Evolutionary conservation across 176 grass and related monocot genomes (phyloP).

Genomic region (Aegilops umbellulata): DNA sequence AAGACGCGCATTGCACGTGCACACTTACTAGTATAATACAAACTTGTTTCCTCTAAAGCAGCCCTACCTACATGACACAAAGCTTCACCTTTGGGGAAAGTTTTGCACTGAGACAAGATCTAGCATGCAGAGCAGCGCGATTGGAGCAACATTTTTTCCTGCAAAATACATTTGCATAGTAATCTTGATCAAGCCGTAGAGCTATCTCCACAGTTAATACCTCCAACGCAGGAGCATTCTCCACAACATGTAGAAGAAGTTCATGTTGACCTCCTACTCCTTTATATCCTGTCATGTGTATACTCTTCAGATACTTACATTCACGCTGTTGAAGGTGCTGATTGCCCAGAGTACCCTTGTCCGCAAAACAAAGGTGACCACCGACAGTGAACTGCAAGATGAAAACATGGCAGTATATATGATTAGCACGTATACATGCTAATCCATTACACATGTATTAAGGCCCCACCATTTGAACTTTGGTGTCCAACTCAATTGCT

Average conservation of each 20-base stretch:
- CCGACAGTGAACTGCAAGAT: neutral
- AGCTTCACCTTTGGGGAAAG: neutral
- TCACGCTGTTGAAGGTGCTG: neutral
- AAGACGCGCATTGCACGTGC: too few relatives aligned
- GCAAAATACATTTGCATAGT: neutral
- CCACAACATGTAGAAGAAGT: neutral
- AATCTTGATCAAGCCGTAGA: neutral
- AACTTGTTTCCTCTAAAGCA: neutral
- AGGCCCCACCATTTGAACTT: neutral
- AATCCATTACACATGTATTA: too few relatives aligned
- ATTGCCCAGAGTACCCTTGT: neutral
- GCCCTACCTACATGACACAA: neutral
- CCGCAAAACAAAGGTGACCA: neutral
- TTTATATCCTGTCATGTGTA: neutral
- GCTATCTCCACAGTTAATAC: neutral
- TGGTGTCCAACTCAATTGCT: neutral
- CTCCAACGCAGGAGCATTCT: neutral
- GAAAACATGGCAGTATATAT: neutral
- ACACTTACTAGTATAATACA: neutral
- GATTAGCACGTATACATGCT: neutral
- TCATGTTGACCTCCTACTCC: neutral
- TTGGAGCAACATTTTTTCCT: neutral
- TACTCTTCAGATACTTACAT: conserved; percentile 3
- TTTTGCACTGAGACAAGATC: neutral
- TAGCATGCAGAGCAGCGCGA: neutral